A percentile compares a stretch with the other conserved stretches of the same genome.
These are phyloP conservation scores for Acidomyces sp. DNA, from an alignment of 495 filamentous ascomycete species.

Conservation along the genomic window DNA sequence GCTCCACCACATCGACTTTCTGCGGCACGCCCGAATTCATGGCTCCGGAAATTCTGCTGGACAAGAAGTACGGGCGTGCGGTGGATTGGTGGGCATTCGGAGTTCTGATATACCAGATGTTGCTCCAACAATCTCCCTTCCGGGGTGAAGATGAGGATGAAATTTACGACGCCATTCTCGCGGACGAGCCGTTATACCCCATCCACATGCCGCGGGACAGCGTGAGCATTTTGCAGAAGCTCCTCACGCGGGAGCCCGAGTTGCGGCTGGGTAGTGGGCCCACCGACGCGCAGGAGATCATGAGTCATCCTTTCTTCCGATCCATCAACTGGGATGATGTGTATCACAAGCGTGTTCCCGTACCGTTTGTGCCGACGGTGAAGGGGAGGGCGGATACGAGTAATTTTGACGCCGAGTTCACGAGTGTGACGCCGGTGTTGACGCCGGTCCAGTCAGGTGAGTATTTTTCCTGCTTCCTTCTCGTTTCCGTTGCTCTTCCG, in stretches of 20 bases:
- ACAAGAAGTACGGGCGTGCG: conserved; percentile 97
- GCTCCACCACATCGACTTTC: conserved; percentile 91
- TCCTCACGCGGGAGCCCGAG: conserved; percentile 90
- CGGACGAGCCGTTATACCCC: conserved; percentile 93
- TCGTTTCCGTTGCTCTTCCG: too few relatives aligned
- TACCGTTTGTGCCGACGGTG: conserved; percentile 82
- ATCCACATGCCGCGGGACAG: conserved; percentile 99
- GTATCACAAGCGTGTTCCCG: conserved; percentile 79
- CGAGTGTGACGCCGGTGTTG: conserved; percentile 91
- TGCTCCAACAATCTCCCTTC: conserved; percentile 97
- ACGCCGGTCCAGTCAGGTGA: conserved; percentile 96
- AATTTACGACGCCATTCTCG: conserved; percentile 98
- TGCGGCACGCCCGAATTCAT: conserved; percentile 99
- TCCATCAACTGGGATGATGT: conserved; percentile 99
- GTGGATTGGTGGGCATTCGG: conserved; percentile 99
- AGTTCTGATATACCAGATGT: conserved; percentile 98
- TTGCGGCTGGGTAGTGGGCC: conserved; percentile 83
- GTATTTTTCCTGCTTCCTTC: conserved; percentile 20
- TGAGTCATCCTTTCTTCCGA: conserved; percentile 96
- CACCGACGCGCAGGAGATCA: conserved; percentile 96
- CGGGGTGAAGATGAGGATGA: conserved; percentile 98
- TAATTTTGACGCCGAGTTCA: conserved; percentile 98
- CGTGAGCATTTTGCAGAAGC: conserved; percentile 94
- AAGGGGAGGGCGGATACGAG: conserved; percentile 89
- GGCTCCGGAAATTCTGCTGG: conserved; percentile 96